Base-by-base conservation (phyloP, 805 yeast species). In the Candida ficus region DNA sequence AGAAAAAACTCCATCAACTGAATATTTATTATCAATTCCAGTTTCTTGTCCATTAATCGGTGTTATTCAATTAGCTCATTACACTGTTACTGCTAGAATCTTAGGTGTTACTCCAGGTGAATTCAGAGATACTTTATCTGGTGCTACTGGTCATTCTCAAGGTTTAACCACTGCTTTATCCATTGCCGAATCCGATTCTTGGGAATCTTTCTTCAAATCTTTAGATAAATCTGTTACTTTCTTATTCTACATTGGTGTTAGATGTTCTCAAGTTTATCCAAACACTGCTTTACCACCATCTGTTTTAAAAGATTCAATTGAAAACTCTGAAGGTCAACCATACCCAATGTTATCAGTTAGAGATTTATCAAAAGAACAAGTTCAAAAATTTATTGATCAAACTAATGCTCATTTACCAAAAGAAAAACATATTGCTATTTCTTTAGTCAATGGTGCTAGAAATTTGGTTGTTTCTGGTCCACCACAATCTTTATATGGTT, bases 1-100 rank as follows among this genome's bases (percentile, higher is more conserved):
- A 47, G 89, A 84, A 57, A 72, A 79, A 55, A 86, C 96, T 38
- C 99, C 99, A 44, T 87, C 86, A 57, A 78, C 71, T 54, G 95
- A 89, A 62, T 90, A 90, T 61, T 71, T 93, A 51, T 73, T 93
- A 53, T 80, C 87, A 18, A 95, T 91, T 36, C 96, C 98, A 42
- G 88, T 93, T 33, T 83, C 95, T 23, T 91, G 97, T 65, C 99
- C 99, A n/a, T 75, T 91, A 58, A 93, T 93, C 58, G 93, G 97
- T 69, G 83, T 90, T 41, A 89, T 91, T 60, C 99, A 93, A 70
- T 75, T 93, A 58, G 83, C 91, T 53, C 97, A 93, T 70, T 91
- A 83, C 63, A 88, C 91, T 44, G 78, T 91, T 51, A 82, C 96
- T 37, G 83, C 95, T 57, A 80, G 80, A 63, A 73, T 85, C 33